Conservation (phyloP, 139 green algal species). For the Pycnococcus provasolii region DNA sequence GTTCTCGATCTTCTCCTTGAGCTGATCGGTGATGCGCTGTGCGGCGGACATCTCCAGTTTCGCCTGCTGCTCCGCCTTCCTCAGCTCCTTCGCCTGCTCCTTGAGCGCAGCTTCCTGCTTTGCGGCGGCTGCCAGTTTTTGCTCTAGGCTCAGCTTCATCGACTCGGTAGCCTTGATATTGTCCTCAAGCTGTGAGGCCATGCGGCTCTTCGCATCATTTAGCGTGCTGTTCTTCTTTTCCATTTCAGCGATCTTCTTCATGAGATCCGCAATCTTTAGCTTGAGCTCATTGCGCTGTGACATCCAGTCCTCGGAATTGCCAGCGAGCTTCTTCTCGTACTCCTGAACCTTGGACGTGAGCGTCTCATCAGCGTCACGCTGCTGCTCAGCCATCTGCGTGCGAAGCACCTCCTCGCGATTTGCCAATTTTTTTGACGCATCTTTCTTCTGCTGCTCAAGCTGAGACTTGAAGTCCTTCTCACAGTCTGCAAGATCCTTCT, state of each 20-base stretch:
- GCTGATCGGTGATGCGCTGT: background rate
- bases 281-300: slow-evolving; percentile 1
- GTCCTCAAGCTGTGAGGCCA: too few relatives aligned
- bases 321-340: slow-evolving; percentile 2
- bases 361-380: background rate
- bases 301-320: background rate
- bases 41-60: background rate
- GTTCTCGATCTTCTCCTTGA: background rate
- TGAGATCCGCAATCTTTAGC: background rate
- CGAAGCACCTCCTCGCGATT: background rate
- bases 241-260: background rate
- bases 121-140: too few relatives aligned
- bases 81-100: too few relatives aligned
- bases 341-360: background rate
- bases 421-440: background rate
- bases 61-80: background rate
- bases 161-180: too few relatives aligned
- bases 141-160: too few relatives aligned
- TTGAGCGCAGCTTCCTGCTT: too few relatives aligned
- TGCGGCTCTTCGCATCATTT: too few relatives aligned
- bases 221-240: too few relatives aligned
- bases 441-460: background rate
- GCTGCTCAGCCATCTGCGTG: background rate
- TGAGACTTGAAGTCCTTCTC: background rate
- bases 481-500: background rate